Conservation (phyloP, 2,329 filamentous ascomycete species). For the Zarea fungicola region DNA sequence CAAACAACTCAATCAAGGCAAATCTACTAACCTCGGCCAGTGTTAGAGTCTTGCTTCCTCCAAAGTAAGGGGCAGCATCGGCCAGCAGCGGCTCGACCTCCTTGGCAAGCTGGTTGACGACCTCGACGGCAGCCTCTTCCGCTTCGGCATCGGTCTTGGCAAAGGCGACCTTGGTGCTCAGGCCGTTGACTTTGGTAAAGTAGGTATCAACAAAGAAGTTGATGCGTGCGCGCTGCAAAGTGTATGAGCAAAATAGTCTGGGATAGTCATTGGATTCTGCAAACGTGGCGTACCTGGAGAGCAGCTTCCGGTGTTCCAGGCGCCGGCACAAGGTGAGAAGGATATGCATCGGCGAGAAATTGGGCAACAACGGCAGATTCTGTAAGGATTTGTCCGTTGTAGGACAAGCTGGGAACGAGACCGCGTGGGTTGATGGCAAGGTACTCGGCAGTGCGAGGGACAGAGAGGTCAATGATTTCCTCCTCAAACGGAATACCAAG, state of each 20-base stretch:
- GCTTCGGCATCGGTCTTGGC: conserved; percentile 46
- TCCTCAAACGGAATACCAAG: conserved; percentile 62
- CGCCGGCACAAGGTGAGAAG: conserved; percentile 59
- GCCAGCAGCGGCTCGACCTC: conserved; percentile 68
- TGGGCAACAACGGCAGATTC: conserved; percentile 70
- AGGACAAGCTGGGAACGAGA: conserved; percentile 65
- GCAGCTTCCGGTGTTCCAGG: conserved; percentile 48
- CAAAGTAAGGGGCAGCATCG: conserved; percentile 56
- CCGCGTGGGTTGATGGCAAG: conserved; percentile 74
- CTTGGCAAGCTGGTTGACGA: conserved; percentile 55
- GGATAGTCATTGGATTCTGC: no score
- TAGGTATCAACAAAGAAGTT: conserved; percentile 69
- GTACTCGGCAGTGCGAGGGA: conserved; percentile 67
- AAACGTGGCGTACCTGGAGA: conserved; percentile 31
- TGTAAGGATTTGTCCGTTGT: conserved; percentile 62
- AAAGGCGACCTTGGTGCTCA: conserved; percentile 42
- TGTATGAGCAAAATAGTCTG: not conserved
- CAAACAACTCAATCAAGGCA: not conserved
- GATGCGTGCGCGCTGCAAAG: conserved; percentile 52
- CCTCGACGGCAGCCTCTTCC: conserved; percentile 41
- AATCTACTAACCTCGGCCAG: conserved; percentile 60
- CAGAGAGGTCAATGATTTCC: conserved; percentile 65
- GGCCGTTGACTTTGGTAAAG: conserved; percentile 52
- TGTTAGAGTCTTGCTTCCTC: conserved; percentile 59
- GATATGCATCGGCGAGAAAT: conserved; percentile 65